Evolutionary conservation across 192 early-diverging fungal species (phyloP), one percentile per base, ranked within the genome.

Genomic region (Rhizoclosmatium sp.): DNA sequence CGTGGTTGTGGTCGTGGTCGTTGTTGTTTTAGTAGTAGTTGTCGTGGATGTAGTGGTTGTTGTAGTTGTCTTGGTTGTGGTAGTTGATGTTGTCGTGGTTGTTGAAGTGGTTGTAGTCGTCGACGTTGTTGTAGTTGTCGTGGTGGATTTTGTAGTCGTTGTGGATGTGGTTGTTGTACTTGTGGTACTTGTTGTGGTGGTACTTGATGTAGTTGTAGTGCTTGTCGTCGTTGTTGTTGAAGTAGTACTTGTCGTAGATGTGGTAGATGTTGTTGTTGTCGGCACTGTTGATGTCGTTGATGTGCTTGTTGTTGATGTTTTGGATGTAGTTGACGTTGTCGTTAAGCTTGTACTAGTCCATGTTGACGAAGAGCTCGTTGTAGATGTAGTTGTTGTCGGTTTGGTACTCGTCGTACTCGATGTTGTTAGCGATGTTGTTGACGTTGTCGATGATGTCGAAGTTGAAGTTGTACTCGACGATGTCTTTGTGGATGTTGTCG

Each of bases 51-150:
- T 21, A 21, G 21, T 62, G 7, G 60, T 62, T 7, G 21, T 62
- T 7, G 60, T 31, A 9, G 60, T 62, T 21, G 19, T 62, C 21
- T 7, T 62, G 7, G 60, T 19, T 40, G 60, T 62, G 7, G 60
- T 31, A 62, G 60, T 62, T 54, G 51, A 54, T 54, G 51, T 54
- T 54, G 51, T 54, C 9, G 51, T 54, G 16, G 51, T 54, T 54
- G 5, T 54, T 54, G 51, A 54, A 54, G 51, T 54, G 5, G 51
- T 54, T 19, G 21, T 62, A 7, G 60, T 62, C 7, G 4, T 62
- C 21, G 60, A 62, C 19, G 60, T 62, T 40, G 19, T 62, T 23
- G 60, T 62, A 19, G 60, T 21, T 7, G 60, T 31, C 0, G 60
- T 62, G 60, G 60, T 62, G 21, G 21, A 19, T 40, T 19, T 31